Evolutionary conservation across 129 eudicot species (phyloP).

Genomic region (Tagetes patula): DNA sequence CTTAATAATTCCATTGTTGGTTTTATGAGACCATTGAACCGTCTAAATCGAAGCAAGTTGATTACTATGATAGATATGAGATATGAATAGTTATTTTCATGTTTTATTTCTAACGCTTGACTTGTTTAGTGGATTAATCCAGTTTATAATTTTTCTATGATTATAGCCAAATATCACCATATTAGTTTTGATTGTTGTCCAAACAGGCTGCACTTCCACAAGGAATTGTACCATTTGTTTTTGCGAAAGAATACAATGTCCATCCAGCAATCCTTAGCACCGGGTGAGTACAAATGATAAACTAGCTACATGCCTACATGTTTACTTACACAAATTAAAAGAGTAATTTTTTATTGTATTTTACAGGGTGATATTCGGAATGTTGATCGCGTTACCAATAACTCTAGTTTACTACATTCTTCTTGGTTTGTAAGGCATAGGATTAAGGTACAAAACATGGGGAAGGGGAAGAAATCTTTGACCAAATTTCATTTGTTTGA

Average conservation of each 20-base stretch:
- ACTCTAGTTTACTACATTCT: slow-evolving; percentile 84
- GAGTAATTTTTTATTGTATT: background rate
- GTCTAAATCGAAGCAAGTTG: background rate
- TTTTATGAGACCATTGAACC: background rate
- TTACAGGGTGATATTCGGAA: slow-evolving; percentile 92
- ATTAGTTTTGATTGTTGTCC: background rate
- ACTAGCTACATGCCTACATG: background rate
- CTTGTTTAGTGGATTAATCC: background rate
- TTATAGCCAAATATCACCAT: background rate
- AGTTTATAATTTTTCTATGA: background rate
- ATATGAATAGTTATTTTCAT: background rate
- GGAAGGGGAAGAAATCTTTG: background rate
- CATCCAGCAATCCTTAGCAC: slow-evolving; percentile 96
- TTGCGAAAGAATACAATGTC: slow-evolving; percentile 93
- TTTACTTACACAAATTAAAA: background rate
- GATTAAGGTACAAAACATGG: slow-evolving; percentile 3
- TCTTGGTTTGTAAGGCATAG: slow-evolving; percentile 56
- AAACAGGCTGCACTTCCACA: slow-evolving; percentile 94
- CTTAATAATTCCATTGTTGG: too few relatives aligned
- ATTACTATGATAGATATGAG: background rate
- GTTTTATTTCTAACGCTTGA: background rate
- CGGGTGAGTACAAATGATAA: slow-evolving; percentile 50
- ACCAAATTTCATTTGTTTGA: background rate
- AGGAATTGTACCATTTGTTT: slow-evolving; percentile 97
- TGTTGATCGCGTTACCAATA: slow-evolving; percentile 92